A percentile compares a stretch with the other conserved stretches of the same genome.
Evolutionary conservation across 2,329 filamentous ascomycete genomes (phyloP).

Genomic region (Dothidotthia symphoricarpi): DNA sequence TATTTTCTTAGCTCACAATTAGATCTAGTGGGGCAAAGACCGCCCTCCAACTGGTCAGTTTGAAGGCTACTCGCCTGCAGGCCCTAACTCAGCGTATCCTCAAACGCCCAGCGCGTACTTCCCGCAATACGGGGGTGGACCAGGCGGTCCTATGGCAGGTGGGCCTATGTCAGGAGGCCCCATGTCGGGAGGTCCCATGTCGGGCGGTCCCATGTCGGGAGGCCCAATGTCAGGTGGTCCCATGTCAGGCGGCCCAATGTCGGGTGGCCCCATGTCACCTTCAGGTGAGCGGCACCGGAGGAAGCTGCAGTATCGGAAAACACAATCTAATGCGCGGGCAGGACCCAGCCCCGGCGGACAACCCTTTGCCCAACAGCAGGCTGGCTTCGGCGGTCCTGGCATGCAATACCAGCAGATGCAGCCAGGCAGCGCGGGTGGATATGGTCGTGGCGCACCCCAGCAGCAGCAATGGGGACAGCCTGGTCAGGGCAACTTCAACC

Average conservation of each 20-base stretch:
- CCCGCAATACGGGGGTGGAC: constrained; percentile 81
- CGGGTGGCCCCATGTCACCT: constrained; percentile 56
- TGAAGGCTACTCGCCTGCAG: constrained; percentile 82
- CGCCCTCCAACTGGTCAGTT: constrained; percentile 82
- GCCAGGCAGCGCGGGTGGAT: constrained; percentile 73
- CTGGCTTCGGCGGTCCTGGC: constrained; percentile 63
- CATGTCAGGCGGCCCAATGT: neutral
- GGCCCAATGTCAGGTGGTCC: no score
- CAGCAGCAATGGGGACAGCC: constrained; percentile 56
- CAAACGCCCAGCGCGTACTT: constrained; percentile 81
- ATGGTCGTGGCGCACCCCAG: constrained; percentile 68
- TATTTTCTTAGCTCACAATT: constrained; percentile 27
- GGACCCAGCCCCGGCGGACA: constrained; percentile 61
- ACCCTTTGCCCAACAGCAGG: constrained; percentile 55
- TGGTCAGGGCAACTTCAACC: constrained; percentile 47
- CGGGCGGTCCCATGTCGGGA: neutral
- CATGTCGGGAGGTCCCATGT: no score
- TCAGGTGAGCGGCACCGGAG: constrained; percentile 49
- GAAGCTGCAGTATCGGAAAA: constrained; percentile 38
- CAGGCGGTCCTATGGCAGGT: constrained; percentile 28
- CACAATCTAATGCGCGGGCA: constrained; percentile 43
- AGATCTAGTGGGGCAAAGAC: constrained; percentile 91
- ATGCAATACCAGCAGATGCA: constrained; percentile 47
- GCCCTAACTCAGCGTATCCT: constrained; percentile 69
- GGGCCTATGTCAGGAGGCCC: no score